Conservation (phyloP, 768 basidiomycete genomes). For the Boletus subcaerulescens region DNA sequence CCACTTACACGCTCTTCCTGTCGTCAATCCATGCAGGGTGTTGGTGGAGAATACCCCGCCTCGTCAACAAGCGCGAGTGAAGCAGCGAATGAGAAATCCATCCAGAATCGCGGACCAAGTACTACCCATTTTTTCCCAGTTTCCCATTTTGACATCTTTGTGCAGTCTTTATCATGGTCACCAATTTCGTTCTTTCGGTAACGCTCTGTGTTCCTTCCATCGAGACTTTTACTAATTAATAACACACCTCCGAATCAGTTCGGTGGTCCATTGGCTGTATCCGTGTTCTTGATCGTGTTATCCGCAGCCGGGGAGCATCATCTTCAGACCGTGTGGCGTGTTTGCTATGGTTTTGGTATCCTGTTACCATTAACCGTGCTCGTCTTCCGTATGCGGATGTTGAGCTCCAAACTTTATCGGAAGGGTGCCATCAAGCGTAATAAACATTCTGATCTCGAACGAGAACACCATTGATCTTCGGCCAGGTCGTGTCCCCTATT, state of each 20-base stretch:
- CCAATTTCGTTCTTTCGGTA: slow-evolving; percentile 66
- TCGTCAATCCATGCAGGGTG: slow-evolving; percentile 43
- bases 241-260: slow-evolving; percentile 37
- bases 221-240: neutral
- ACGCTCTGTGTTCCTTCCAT: slow-evolving; percentile 12
- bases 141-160: neutral
- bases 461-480: slow-evolving; percentile 1
- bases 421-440: slow-evolving; percentile 64
- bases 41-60: slow-evolving; percentile 77
- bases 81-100: slow-evolving; percentile 68
- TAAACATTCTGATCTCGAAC: slow-evolving; percentile 3
- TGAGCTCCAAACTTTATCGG: slow-evolving; percentile 61
- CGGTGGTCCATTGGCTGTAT: slow-evolving; percentile 64
- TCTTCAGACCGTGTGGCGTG: slow-evolving; percentile 64
- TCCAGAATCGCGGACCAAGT: slow-evolving; percentile 60
- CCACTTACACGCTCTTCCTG: neutral
- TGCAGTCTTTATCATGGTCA: slow-evolving; percentile 71
- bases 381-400: slow-evolving; percentile 69
- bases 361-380: slow-evolving; percentile 65
- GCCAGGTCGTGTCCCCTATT: slow-evolving; percentile 57
- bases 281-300: slow-evolving; percentile 65
- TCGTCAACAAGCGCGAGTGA: slow-evolving; percentile 68
- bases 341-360: slow-evolving; percentile 63
- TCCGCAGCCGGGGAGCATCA: slow-evolving; percentile 63
- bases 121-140: slow-evolving; percentile 2